A percentile compares a stretch with the other conserved stretches of the same genome.
Conservation (phyloP, 441 rosid genomes). For the Populus hybrid region DNA sequence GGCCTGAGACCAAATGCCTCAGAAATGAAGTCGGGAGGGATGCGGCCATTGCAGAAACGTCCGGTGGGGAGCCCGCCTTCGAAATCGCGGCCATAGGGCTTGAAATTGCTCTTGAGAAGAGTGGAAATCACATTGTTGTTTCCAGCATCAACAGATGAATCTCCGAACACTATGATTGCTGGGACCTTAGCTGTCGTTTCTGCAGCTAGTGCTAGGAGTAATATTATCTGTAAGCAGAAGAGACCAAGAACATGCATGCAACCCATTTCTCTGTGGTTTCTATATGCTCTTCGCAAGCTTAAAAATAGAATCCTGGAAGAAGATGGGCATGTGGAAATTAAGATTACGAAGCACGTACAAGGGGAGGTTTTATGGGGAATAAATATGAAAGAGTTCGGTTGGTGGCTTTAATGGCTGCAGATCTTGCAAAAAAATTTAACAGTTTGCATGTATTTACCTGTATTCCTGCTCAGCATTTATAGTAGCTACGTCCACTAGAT, state of each 20-base stretch:
- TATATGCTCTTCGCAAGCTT: not conserved
- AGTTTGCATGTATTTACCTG: no score
- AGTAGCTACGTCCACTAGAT: not conserved
- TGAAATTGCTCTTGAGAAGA: conserved; percentile 59
- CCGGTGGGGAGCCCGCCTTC: conserved; percentile 54
- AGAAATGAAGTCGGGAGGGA: conserved; percentile 65
- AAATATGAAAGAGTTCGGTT: not conserved
- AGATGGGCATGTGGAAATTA: not conserved
- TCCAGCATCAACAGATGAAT: conserved; percentile 65
- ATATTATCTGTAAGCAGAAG: not conserved
- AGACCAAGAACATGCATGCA: not conserved
- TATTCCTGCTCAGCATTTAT: not conserved
- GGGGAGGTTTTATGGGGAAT: not conserved
- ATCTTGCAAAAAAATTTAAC: no score
- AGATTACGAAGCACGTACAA: not conserved
- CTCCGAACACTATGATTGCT: conserved; percentile 68
- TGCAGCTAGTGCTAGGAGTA: not conserved
- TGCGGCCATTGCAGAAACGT: conserved; percentile 57
- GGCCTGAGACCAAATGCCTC: conserved; percentile 64
- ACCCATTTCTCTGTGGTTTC: not conserved
- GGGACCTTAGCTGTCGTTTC: conserved; percentile 32
- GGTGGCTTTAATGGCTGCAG: not conserved
- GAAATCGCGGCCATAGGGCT: conserved; percentile 75
- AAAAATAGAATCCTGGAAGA: not conserved
- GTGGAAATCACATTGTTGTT: conserved; percentile 57